Evolutionary conservation across 306 rosid genomes (phyloP).

Genomic region (Vachellia pachyceras): DNA sequence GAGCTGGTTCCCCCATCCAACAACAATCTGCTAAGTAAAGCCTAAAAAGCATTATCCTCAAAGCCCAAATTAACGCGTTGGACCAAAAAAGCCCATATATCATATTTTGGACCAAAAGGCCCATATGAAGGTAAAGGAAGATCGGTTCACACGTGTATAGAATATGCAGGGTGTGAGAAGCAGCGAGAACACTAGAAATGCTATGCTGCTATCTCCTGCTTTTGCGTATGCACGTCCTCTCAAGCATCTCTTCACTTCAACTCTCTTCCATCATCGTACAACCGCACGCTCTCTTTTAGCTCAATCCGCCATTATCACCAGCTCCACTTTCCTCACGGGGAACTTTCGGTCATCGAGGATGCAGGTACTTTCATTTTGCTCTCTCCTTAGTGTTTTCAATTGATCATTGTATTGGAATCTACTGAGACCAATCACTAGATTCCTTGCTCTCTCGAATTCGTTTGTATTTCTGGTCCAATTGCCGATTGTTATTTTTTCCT

Average conservation of each 20-base stretch:
- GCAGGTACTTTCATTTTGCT: conserved; percentile 57
- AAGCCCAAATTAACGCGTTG: neutral
- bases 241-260: neutral
- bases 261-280: conserved; percentile 16
- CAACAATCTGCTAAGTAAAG: neutral
- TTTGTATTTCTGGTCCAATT: neutral
- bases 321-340: conserved; percentile 71
- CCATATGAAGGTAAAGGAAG: neutral
- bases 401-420: neutral
- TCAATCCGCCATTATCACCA: conserved; percentile 13
- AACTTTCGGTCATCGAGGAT: conserved; percentile 56
- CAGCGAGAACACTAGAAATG: conserved; percentile 39
- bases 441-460: neutral
- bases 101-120: neutral
- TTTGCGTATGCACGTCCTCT: conserved; percentile 36
- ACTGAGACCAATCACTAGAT: neutral
- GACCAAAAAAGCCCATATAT: neutral
- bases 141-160: conserved; percentile 44
- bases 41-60: neutral
- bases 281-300: conserved; percentile 13
- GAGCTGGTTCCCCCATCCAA: neutral
- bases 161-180: conserved; percentile 12
- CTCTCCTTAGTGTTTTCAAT: neutral
- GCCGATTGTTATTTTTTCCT: neutral
- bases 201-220: conserved; percentile 31